Evolutionary conservation across 768 basidiomycete genomes (phyloP), one percentile per base, ranked within the genome.

Genomic region (Phylloporus arenicola): DNA sequence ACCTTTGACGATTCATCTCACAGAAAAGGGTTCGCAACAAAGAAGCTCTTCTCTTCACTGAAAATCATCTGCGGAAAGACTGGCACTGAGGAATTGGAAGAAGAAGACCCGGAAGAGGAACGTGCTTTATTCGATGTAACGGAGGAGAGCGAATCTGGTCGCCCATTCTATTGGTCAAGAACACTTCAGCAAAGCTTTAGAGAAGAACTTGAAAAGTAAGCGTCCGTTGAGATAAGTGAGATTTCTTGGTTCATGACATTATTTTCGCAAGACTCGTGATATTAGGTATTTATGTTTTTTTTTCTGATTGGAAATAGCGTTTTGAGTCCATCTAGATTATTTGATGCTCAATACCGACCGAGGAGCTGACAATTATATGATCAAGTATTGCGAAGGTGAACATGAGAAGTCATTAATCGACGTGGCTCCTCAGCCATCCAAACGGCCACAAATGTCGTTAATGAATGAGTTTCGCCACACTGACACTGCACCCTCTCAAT

Each of bases 261-360:
- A 25, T 59, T 16, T 17, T 53, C 27, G 31, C 6, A 52, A 91
- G 88, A 64, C 81, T 94, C 19, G 88, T 94, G 22, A 86, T 92
- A 47, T 72, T 94, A 59, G 88, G 88, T 88, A 42, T 41, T 37
- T 45, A 43, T 3, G n/a, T 9, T 37, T 10, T 22, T 3, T 20
- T 48, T 40, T 17, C n/a, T 27, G 17, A 20, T 27, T 45, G 25
- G 52, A 27, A 17, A 14, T 34, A 35, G 17, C 17, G 4, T 52
- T 55, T 20, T 51, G 56, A 51, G 37, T 16, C 9, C 19, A 1
- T 50, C 20, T 54, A 88, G 91, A 94, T 68, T 92, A 87, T 68
- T 75, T 95, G 39, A 94, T 94, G 86, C 81, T 91, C 46, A 94
- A 93, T 65, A 94, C 92, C 17, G 92, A 92, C 63, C 82, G 91